These are phyloP conservation scores for Penicillium canescens DNA, from an alignment of 495 filamentous ascomycete species.

Conservation along the genomic window DNA sequence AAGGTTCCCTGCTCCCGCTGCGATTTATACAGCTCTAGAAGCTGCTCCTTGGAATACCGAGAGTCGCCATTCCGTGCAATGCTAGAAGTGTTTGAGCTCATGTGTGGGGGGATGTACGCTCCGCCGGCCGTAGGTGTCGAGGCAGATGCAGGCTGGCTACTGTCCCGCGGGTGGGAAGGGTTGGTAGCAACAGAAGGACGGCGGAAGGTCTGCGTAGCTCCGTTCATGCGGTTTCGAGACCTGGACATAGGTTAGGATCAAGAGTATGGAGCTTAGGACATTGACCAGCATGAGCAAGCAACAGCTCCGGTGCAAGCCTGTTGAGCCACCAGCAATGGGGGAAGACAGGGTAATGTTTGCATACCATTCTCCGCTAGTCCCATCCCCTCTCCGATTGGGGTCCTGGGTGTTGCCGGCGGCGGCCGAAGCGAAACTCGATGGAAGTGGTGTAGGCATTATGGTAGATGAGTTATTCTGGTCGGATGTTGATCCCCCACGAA, in stretches of 20 bases:
- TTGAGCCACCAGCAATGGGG: neutral
- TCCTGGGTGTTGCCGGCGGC: constrained; percentile 70
- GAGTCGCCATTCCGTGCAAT: constrained; percentile 59
- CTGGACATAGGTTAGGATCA: constrained; percentile 40
- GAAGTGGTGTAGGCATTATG: constrained; percentile 74
- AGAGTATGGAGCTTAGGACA: constrained; percentile 7
- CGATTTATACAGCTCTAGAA: constrained; percentile 71
- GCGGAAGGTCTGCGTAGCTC: constrained; percentile 82
- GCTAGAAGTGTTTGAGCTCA: constrained; percentile 50
- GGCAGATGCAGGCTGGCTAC: constrained; percentile 47
- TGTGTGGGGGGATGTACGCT: constrained; percentile 63
- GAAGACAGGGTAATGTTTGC: constrained; percentile 18
- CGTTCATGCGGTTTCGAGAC: constrained; percentile 71
- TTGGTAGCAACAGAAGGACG: constrained; percentile 73
- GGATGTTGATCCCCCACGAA: constrained; percentile 23
- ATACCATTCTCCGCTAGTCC: constrained; percentile 60
- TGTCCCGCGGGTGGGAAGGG: constrained; percentile 51
- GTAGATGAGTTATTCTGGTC: constrained; percentile 16
- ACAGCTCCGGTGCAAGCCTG: neutral
- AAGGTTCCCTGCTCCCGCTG: constrained; percentile 58
- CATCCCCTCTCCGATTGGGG: constrained; percentile 55
- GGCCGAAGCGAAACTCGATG: constrained; percentile 82
- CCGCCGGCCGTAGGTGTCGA: constrained; percentile 50
- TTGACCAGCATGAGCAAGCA: constrained; percentile 1
- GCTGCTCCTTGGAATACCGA: constrained; percentile 81